A percentile compares a stretch with the other conserved stretches of the same genome.
phyloP scores from a whole-genome alignment of 768 basidiomycete species.

The Gloeopeniophorella convolvens region DNA sequence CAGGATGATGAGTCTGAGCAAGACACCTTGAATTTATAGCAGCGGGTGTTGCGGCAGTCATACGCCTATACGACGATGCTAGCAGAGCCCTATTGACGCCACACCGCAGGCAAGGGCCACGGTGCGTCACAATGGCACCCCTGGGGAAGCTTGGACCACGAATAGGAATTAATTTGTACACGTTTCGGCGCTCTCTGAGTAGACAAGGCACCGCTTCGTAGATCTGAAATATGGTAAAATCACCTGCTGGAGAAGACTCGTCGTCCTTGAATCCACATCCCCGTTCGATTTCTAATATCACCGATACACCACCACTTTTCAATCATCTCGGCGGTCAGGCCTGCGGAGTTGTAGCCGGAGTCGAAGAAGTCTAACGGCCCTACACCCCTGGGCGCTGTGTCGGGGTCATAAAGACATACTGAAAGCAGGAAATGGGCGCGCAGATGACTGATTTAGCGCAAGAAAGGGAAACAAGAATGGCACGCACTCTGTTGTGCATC shows the following conservation, averaged over 20 bases:
- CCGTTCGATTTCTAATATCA: constrained; percentile 54
- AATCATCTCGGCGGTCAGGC: constrained; percentile 44
- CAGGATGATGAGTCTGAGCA: neutral
- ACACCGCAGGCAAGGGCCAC: too few relatives aligned
- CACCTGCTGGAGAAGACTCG: constrained; percentile 3
- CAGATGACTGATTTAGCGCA: neutral
- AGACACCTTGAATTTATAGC: constrained; percentile 11
- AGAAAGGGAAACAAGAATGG: neutral
- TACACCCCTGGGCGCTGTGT: constrained; percentile 34
- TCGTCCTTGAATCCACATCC: constrained; percentile 73
- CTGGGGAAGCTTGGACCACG: too few relatives aligned
- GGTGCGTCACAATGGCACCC: too few relatives aligned
- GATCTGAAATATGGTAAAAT: too few relatives aligned
- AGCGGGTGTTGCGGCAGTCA: neutral
- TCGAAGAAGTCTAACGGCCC: constrained; percentile 73
- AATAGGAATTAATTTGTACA: too few relatives aligned
- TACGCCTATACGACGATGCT: too few relatives aligned
- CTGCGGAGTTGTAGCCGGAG: constrained; percentile 10
- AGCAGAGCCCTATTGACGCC: too few relatives aligned
- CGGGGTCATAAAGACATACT: constrained; percentile 18
- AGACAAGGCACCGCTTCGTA: too few relatives aligned
- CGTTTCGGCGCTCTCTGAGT: too few relatives aligned
- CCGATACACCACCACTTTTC: constrained; percentile 94
- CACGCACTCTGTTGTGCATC: constrained; percentile 71
- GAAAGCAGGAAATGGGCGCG: constrained; percentile 1